Evolutionary conservation across 1,139 yeast genomes (phyloP), one percentile per base, ranked within the genome.

Genomic region (Blastobotrys persicus): DNA sequence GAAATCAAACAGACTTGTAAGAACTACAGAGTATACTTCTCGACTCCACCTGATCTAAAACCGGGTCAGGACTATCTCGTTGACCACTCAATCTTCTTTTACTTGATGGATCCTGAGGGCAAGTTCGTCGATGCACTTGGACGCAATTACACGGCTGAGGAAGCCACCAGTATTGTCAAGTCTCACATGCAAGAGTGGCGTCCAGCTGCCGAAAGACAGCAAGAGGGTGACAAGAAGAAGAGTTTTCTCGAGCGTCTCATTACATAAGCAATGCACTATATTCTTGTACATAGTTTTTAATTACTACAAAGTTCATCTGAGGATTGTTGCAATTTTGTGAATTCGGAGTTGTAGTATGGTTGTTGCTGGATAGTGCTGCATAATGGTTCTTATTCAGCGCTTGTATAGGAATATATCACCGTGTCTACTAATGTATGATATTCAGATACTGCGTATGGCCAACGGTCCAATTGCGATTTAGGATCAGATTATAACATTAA

Each of bases 51-150:
- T 33, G 80, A 88, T 64, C 85, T 88, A 46, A 87, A 89, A 66
- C 92, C 96, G 0, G 98, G 97, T 28, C 96, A 92, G 68, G 97
- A 92, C 61, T 92, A 92, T 65, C 77, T 92, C 56, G 98, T 92
- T 16, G 98, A 92, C 66, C 98, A 92, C 69, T 88, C 97, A 5
- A 91, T 92, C 52, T 92, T 91, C 78, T 91, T 89, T 69, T 92
- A 92, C 65, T 75, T 92, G 59, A 88, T 92, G 95, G 98, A 92
- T 65, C 91, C 96, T 16, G 98, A 92, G 66, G 98, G 98, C 45
- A 81, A 86, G 60, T 92, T 88, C 63, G 86, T 91, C 49, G 97
- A 92, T 68, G 98, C 92, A 12, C 76, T 92, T 59, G 98, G 98
- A 43, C 82, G 95, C 65, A 92, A 91, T 61, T 88, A 85, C 58